phyloP scores from a whole-genome alignment of 768 basidiomycete genomes.

The Tylopilus balloui region DNA sequence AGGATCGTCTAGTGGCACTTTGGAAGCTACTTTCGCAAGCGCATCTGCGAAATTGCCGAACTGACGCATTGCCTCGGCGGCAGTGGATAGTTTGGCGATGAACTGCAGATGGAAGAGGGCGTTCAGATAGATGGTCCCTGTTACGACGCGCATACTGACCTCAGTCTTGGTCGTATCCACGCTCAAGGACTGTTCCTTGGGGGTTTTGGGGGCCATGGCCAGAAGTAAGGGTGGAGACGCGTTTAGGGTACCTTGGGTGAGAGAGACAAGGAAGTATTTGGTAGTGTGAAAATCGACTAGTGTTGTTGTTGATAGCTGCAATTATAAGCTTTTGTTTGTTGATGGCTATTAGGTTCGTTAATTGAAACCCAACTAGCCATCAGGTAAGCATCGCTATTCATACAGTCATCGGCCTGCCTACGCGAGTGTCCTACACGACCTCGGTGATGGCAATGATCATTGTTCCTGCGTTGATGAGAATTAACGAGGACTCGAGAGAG shows the following conservation, averaged over 20 bases:
- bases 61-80: constrained; percentile 61
- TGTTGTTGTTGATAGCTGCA: constrained; percentile 36
- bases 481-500: not conserved
- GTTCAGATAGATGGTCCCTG: constrained; percentile 16
- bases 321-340: constrained; percentile 40
- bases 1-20: constrained; percentile 33
- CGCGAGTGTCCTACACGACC: constrained; percentile 9
- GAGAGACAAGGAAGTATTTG: constrained; percentile 36
- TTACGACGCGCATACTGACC: constrained; percentile 22
- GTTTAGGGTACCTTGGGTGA: constrained; percentile 21
- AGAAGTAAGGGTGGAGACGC: constrained; percentile 20
- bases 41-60: constrained; percentile 58
- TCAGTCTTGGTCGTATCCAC: constrained; percentile 28
- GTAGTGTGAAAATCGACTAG: constrained; percentile 38
- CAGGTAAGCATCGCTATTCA: constrained; percentile 29
- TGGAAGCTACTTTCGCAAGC: constrained; percentile 48
- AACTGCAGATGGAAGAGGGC: constrained; percentile 40
- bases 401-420: constrained; percentile 13
- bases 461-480: constrained; percentile 9
- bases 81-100: constrained; percentile 46
- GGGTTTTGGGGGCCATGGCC: constrained; percentile 24
- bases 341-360: constrained; percentile 34
- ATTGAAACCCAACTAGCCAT: constrained; percentile 38
- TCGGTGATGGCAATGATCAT: constrained; percentile 2
- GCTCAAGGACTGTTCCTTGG: constrained; percentile 26